These are phyloP conservation scores for Tricholoma matsutake DNA, from an alignment of 768 basidiomycete species.

Conservation along the genomic window DNA sequence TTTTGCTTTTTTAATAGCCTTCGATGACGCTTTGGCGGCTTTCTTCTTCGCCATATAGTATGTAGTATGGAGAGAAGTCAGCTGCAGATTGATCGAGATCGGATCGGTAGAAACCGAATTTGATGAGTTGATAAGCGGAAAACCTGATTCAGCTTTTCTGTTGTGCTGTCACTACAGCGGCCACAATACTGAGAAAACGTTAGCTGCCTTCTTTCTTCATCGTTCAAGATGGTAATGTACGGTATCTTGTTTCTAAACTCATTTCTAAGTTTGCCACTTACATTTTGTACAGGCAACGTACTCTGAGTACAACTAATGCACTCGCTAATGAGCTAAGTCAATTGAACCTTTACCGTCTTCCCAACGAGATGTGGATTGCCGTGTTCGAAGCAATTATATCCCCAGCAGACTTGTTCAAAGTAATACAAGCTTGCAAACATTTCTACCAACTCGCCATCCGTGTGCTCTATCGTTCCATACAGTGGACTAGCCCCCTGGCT, in stretches of 20 bases:
- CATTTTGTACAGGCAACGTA: background rate
- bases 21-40: slow-evolving; percentile 41
- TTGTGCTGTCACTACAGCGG: background rate
- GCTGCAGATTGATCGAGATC: background rate
- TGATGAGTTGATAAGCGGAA: background rate
- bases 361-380: slow-evolving; percentile 16
- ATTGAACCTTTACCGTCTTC: slow-evolving; percentile 10
- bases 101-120: background rate
- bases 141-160: too few relatives aligned
- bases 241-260: background rate
- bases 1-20: slow-evolving; percentile 66
- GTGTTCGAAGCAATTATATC: slow-evolving; percentile 13
- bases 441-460: slow-evolving; percentile 15
- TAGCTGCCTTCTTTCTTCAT: background rate
- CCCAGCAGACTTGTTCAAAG: slow-evolving; percentile 14
- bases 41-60: slow-evolving; percentile 49
- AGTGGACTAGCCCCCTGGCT: slow-evolving; percentile 13
- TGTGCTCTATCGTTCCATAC: slow-evolving; percentile 16
- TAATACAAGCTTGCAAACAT: slow-evolving; percentile 13
- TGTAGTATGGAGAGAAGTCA: background rate
- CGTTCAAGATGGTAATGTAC: background rate
- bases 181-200: background rate
- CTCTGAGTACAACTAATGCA: background rate
- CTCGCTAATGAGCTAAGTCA: background rate
- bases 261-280: background rate